phyloP scores from a whole-genome alignment of 805 yeast genomes.

The Grigorovia humatica region DNA sequence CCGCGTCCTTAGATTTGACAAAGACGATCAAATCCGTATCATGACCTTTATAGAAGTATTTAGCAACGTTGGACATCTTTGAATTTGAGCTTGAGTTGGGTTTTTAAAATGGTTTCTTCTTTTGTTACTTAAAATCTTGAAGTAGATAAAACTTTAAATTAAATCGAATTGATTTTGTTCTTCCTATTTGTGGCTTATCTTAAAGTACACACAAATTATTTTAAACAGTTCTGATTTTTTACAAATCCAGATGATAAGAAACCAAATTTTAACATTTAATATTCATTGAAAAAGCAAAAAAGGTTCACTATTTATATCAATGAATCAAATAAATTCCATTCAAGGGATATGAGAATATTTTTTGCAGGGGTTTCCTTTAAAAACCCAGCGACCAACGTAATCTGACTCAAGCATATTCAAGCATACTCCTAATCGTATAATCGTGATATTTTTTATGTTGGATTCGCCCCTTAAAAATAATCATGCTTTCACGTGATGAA shows the following conservation, averaged over 20 bases:
- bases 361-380: not conserved
- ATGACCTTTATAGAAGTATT: conserved; percentile 55
- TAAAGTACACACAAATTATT: too few species aligned
- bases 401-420: too few species aligned
- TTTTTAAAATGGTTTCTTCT: not conserved
- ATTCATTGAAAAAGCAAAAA: not conserved
- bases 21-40: conserved; percentile 57
- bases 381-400: too few species aligned
- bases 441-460: too few species aligned
- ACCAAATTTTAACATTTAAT: too few species aligned
- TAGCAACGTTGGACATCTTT: conserved; percentile 31
- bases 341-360: not conserved
- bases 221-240: not conserved
- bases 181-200: too few species aligned
- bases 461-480: too few species aligned
- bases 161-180: not conserved
- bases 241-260: not conserved
- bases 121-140: not conserved
- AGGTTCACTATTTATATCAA: not conserved
- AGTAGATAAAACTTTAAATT: too few species aligned
- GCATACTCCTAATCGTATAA: too few species aligned
- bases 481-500: too few species aligned
- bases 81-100: too few species aligned
- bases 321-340: not conserved
- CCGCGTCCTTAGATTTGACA: conserved; percentile 42